Conservation (phyloP, 2,329 filamentous ascomycete genomes). For the Gremmenia infestans region DNA sequence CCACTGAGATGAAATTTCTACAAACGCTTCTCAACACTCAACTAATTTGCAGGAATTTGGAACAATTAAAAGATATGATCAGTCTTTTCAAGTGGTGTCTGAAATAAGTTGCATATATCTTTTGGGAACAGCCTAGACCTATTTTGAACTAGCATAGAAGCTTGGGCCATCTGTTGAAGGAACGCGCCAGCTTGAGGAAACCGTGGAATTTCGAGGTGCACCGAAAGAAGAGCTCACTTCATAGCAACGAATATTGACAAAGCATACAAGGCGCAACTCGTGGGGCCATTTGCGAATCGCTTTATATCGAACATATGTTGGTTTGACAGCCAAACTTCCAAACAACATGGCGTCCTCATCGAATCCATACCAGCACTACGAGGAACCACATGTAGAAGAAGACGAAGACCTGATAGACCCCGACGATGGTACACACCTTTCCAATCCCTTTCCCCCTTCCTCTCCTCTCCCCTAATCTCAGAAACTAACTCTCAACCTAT, state of each 20-base stretch:
- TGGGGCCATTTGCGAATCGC: too few relatives aligned
- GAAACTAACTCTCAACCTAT: slow-evolving; percentile 11
- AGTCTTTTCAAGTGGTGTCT: too few relatives aligned
- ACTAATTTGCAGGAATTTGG: too few relatives aligned
- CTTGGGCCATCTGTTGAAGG: slow-evolving; percentile 5
- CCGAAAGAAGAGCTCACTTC: not conserved
- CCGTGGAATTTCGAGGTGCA: slow-evolving; percentile 20
- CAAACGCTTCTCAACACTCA: too few relatives aligned
- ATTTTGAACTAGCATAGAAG: slow-evolving; percentile 1
- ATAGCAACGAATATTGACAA: not conserved
- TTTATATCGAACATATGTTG: not conserved
- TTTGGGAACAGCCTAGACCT: not conserved
- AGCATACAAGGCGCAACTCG: not conserved
- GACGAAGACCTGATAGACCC: slow-evolving; percentile 74
- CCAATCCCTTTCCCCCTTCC: slow-evolving; percentile 15
- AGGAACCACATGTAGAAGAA: slow-evolving; percentile 49
- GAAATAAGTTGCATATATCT: not conserved
- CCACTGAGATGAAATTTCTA: too few relatives aligned
- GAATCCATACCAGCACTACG: slow-evolving; percentile 52
- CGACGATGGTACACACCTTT: slow-evolving; percentile 57
- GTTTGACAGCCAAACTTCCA: not conserved
- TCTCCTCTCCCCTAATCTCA: slow-evolving; percentile 1
- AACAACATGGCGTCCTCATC: slow-evolving; percentile 33
- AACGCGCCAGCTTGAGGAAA: slow-evolving; percentile 18
- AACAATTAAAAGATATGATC: too few relatives aligned